A percentile compares a stretch with the other conserved stretches of the same genome.
Conservation (phyloP, 306 rosid genomes). For the Argentina anserina region DNA sequence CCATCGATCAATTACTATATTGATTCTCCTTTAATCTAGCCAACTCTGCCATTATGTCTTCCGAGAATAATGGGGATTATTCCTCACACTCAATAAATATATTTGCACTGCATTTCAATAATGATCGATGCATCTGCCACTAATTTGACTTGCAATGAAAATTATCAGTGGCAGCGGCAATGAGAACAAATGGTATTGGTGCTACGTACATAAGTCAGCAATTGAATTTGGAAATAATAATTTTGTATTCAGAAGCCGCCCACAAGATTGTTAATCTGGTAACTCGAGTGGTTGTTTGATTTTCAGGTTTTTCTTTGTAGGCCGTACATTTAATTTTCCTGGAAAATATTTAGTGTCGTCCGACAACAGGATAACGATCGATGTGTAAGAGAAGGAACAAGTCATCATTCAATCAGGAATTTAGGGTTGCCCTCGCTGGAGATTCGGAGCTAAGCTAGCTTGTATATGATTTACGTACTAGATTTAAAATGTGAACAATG, state of each 20-base stretch:
- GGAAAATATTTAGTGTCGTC: not conserved
- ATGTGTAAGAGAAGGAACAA: not conserved
- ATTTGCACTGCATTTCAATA: not conserved
- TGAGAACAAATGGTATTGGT: not conserved
- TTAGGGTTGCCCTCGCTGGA: not conserved
- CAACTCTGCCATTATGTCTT: not conserved
- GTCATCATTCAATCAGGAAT: not conserved
- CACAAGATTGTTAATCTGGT: not conserved
- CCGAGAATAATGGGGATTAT: slow-evolving; percentile 7
- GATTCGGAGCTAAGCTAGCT: not conserved
- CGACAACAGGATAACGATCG: not conserved
- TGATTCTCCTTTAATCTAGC: not conserved
- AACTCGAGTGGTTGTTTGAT: not conserved
- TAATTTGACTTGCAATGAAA: not conserved
- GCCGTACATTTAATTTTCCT: not conserved
- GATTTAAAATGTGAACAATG: not conserved
- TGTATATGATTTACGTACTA: not conserved
- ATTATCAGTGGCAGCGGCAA: not conserved
- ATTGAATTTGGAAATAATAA: not conserved
- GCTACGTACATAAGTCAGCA: not conserved
- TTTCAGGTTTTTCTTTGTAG: not conserved
- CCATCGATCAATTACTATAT: not conserved
- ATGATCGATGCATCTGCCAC: not conserved
- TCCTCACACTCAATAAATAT: not conserved
- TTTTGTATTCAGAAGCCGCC: not conserved